Conservation (phyloP, 2,329 filamentous ascomycete species). For the Botrytis porri region DNA sequence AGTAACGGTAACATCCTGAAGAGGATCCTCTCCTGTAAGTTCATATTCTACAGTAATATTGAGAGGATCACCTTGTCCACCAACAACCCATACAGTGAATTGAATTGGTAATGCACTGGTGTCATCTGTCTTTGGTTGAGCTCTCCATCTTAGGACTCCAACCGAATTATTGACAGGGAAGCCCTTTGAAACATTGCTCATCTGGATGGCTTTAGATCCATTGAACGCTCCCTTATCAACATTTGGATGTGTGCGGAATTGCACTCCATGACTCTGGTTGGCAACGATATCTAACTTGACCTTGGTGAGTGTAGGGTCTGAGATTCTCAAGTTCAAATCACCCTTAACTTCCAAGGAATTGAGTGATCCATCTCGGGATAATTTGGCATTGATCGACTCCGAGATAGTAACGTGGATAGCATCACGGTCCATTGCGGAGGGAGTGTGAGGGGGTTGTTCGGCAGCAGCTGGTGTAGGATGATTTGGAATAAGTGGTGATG, state of each 20-base stretch:
- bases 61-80: conserved; percentile 73
- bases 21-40: conserved; percentile 71
- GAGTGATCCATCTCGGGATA: conserved; percentile 82
- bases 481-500: conserved; percentile 61
- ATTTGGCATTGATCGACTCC: conserved; percentile 84
- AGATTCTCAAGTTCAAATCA: conserved; percentile 86
- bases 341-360: conserved; percentile 88
- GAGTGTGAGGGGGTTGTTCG: conserved; percentile 51
- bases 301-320: conserved; percentile 85
- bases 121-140: conserved; percentile 77
- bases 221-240: conserved; percentile 89
- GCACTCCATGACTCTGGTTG: conserved; percentile 75
- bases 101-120: conserved; percentile 81
- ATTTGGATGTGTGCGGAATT: conserved; percentile 95
- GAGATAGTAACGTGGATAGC: conserved; percentile 84
- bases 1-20: conserved; percentile 81
- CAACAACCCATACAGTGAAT: conserved; percentile 97
- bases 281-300: conserved; percentile 80
- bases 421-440: conserved; percentile 72
- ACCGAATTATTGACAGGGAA: conserved; percentile 95
- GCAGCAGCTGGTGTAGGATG: conserved; percentile 49
- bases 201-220: conserved; percentile 77
- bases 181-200: conserved; percentile 81
- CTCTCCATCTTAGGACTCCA: conserved; percentile 89
- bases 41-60: conserved; percentile 96